Conservation (phyloP, 768 basidiomycete species). For the Xerocomus potaroensis region DNA sequence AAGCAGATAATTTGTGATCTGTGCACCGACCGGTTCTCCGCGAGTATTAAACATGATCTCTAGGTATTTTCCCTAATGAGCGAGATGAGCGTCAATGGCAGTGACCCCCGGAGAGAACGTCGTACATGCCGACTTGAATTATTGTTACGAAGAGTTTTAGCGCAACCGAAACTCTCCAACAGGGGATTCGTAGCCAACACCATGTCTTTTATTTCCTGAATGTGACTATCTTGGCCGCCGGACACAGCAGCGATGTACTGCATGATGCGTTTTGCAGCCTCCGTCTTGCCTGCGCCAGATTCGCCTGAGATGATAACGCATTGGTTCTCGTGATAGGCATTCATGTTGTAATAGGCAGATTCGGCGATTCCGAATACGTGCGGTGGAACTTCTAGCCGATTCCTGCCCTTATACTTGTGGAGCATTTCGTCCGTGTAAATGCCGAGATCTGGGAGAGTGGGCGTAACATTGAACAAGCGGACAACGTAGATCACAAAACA, state of each 20-base stretch:
- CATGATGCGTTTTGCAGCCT: conserved; percentile 99
- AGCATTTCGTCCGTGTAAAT: conserved; percentile 94
- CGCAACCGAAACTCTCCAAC: conserved; percentile 97
- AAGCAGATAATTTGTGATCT: conserved; percentile 96
- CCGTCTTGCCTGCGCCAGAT: conserved; percentile 98
- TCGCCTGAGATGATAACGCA: conserved; percentile 99
- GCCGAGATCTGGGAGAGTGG: conserved; percentile 67
- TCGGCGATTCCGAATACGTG: conserved; percentile 99
- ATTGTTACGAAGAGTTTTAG: conserved; percentile 97
- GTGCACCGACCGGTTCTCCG: conserved; percentile 94
- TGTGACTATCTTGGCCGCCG: conserved; percentile 81
- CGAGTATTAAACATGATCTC: conserved; percentile 97
- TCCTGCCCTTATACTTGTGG: conserved; percentile 89
- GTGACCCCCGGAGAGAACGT: conserved; percentile 9
- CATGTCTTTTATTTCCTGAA: conserved; percentile 99
- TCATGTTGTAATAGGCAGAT: conserved; percentile 98
- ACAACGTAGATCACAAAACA: conserved; percentile 7
- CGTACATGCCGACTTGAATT: conserved; percentile 97
- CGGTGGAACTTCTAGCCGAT: conserved; percentile 94
- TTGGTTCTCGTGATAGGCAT: conserved; percentile 98
- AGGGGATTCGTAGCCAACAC: conserved; percentile 97
- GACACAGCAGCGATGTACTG: conserved; percentile 98
- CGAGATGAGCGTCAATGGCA: conserved; percentile 7
- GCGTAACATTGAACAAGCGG: conserved; percentile 6
- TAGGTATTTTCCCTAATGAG: conserved; percentile 87